These are phyloP conservation scores for Chaetomium cochliodes DNA, from an alignment of 495 filamentous ascomycete genomes.

Conservation along the genomic window DNA sequence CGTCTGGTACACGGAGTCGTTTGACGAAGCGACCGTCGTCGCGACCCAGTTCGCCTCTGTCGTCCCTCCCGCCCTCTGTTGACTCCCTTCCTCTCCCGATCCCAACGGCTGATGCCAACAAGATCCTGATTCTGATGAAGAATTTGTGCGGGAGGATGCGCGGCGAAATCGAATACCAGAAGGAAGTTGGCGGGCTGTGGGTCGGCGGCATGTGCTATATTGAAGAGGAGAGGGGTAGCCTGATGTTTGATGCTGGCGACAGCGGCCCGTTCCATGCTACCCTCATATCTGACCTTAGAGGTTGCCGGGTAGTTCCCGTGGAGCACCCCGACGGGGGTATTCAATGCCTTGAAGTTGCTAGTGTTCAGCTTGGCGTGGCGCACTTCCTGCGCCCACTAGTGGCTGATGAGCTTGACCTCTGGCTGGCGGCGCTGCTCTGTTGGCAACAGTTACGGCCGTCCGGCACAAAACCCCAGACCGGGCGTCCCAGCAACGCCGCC, in stretches of 20 bases:
- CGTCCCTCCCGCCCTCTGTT: constrained; percentile 48
- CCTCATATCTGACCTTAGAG: constrained; percentile 76
- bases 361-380: constrained; percentile 64
- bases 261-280: constrained; percentile 48
- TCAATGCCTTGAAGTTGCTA: constrained; percentile 78
- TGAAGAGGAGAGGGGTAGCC: constrained; percentile 61
- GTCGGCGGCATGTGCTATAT: constrained; percentile 62
- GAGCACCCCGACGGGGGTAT: constrained; percentile 61
- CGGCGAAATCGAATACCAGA: constrained; percentile 65
- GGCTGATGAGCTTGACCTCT: constrained; percentile 76
- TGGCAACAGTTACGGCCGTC: constrained; percentile 84
- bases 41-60: constrained; percentile 49
- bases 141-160: constrained; percentile 66
- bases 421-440: constrained; percentile 88
- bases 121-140: constrained; percentile 66
- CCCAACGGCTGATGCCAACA: constrained; percentile 60
- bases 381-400: constrained; percentile 73
- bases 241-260: constrained; percentile 61
- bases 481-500: constrained; percentile 28
- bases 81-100: constrained; percentile 57
- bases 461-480: constrained; percentile 31
- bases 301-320: constrained; percentile 74
- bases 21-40: constrained; percentile 51
- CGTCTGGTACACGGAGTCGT: constrained; percentile 39
- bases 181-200: constrained; percentile 57